A percentile compares a stretch with the other conserved stretches of the same genome.
These are phyloP conservation scores for Penicillium diatomitis DNA, from an alignment of 495 filamentous ascomycete species.

Conservation along the genomic window DNA sequence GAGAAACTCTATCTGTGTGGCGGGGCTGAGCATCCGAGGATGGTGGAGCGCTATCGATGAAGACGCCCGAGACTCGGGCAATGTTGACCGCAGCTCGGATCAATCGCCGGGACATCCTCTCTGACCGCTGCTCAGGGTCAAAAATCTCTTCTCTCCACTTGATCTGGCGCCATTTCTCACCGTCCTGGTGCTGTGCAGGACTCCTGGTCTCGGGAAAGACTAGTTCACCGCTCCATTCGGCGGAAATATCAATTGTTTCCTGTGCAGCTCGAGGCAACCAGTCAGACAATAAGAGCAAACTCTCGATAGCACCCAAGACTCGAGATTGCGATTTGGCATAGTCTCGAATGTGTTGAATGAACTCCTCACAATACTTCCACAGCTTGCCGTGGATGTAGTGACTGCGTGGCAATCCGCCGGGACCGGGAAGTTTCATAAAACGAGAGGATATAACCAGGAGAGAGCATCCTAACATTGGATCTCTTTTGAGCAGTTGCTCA, in stretches of 20 bases:
- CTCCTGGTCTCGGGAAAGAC: background rate
- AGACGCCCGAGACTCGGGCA: background rate
- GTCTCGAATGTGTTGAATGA: background rate
- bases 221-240: background rate
- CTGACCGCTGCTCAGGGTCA: background rate
- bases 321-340: background rate
- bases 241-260: background rate
- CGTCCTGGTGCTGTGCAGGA: background rate
- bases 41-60: background rate
- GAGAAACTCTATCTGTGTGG: background rate
- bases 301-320: background rate
- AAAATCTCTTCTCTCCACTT: background rate
- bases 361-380: background rate
- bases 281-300: background rate
- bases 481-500: background rate
- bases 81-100: background rate
- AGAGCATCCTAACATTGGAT: background rate
- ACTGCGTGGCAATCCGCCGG: background rate
- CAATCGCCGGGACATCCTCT: background rate
- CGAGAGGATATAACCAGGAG: background rate
- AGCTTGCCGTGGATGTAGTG: background rate
- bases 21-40: background rate
- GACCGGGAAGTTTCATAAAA: background rate
- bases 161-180: background rate
- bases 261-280: background rate